Percentiles rank a stretch among this genome's conserved stretches.
These are phyloP conservation scores for Hirschioporus abietinus DNA, from an alignment of 768 basidiomycete species.

Conservation along the genomic window DNA sequence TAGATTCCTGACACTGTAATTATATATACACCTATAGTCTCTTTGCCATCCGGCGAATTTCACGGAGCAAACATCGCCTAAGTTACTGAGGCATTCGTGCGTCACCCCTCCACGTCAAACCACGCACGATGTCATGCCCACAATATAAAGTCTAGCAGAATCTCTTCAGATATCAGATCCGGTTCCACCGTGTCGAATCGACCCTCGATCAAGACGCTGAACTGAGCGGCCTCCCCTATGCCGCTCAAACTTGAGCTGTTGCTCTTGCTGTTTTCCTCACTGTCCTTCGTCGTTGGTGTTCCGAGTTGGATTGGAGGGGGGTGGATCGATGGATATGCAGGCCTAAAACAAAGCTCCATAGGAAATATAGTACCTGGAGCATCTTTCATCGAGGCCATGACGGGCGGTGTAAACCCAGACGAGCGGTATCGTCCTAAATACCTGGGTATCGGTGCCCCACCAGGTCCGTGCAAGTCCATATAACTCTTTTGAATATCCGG, in stretches of 20 bases:
- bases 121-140: not conserved
- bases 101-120: not conserved
- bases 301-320: slow-evolving; percentile 1
- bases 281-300: not conserved
- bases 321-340: not conserved
- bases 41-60: not conserved
- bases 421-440: slow-evolving; percentile 21
- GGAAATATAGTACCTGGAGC: slow-evolving; percentile 37
- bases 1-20: not conserved
- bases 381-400: slow-evolving; percentile 26
- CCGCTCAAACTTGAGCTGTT: not conserved
- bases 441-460: slow-evolving; percentile 25
- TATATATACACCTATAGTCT: not conserved
- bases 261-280: not conserved
- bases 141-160: not conserved
- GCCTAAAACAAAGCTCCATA: slow-evolving; percentile 21
- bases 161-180: not conserved
- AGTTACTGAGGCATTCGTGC: not conserved
- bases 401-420: slow-evolving; percentile 19
- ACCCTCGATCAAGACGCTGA: not conserved
- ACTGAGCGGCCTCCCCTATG: not conserved
- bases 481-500: not conserved
- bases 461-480: slow-evolving; percentile 23
- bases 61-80: not conserved
- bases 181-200: not conserved